Evolutionary conservation across 2,329 filamentous ascomycete genomes (phyloP).

Genomic region (Metarhizium brunneum): DNA sequence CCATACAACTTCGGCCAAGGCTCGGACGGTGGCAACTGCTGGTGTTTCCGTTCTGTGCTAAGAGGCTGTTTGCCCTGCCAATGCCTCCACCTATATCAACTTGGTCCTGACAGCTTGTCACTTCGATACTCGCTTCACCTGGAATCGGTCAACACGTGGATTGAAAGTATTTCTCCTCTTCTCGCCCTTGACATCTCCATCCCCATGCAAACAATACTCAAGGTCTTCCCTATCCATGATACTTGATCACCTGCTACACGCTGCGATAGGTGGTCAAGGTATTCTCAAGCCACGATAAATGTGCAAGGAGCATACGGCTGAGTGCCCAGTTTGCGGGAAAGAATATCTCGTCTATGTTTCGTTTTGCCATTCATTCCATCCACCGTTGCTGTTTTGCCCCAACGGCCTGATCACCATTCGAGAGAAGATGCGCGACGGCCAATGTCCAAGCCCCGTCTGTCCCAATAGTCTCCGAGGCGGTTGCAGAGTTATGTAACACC

Average conservation of each 20-base stretch:
- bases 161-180: not conserved
- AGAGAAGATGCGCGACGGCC: conserved; percentile 41
- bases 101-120: not conserved
- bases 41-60: conserved; percentile 1
- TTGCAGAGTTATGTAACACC: conserved; percentile 41
- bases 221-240: conserved; percentile 2
- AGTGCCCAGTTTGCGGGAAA: conserved; percentile 52
- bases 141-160: not conserved
- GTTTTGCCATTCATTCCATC: conserved; percentile 43
- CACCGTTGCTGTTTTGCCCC: conserved; percentile 39
- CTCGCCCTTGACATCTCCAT: not conserved
- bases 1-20: not conserved
- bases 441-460: conserved; percentile 50
- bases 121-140: not conserved
- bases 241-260: not conserved
- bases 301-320: conserved; percentile 48
- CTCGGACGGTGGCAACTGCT: conserved; percentile 1
- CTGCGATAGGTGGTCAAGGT: conserved; percentile 1
- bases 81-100: conserved; percentile 1
- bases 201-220: not conserved
- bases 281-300: conserved; percentile 35
- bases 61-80: not conserved
- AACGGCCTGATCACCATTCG: conserved; percentile 27
- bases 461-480: conserved; percentile 49
- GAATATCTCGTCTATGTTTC: conserved; percentile 48